Percentiles rank a stretch among this genome's conserved stretches.
Evolutionary conservation across 1,284 basidiomycete genomes (phyloP).

Genomic region (Malassezia pachydermatis): DNA sequence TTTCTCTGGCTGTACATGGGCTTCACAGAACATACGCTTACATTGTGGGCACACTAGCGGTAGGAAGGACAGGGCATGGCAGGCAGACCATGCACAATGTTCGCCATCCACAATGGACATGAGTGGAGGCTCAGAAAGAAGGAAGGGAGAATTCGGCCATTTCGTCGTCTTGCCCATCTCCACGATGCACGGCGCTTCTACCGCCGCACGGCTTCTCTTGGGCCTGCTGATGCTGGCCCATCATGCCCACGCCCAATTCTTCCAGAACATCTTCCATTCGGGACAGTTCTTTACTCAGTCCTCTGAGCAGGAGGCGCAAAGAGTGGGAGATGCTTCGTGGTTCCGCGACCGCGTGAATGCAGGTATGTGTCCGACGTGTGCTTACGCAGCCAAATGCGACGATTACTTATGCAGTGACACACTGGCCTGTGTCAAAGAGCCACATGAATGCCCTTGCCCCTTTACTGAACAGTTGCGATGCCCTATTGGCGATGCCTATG

Average conservation of each 20-base stretch:
- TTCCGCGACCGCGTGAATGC: constrained; percentile 14
- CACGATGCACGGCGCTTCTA: neutral
- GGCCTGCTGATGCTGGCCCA: neutral
- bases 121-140: neutral
- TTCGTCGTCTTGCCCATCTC: neutral
- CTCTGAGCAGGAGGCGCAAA: constrained; percentile 8
- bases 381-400: constrained; percentile 7
- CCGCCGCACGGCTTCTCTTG: no score
- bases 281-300: neutral
- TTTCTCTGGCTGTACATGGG: constrained; percentile 4
- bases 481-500: constrained; percentile 2
- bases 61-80: constrained; percentile 7
- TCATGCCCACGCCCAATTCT: constrained; percentile 7
- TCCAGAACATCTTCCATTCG: constrained; percentile 13
- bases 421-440: constrained; percentile 14
- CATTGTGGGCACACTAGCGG: constrained; percentile 7
- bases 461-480: constrained; percentile 13
- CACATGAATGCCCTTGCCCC: constrained; percentile 13
- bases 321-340: constrained; percentile 17
- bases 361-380: neutral
- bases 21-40: constrained; percentile 2
- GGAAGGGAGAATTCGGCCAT: neutral
- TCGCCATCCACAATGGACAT: constrained; percentile 16
- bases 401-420: constrained; percentile 15
- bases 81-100: constrained; percentile 8